A percentile compares a stretch with the other conserved stretches of the same genome.
Evolutionary conservation across 495 filamentous ascomycete genomes (phyloP).

Genomic region (Thermothielavioides terrestris): DNA sequence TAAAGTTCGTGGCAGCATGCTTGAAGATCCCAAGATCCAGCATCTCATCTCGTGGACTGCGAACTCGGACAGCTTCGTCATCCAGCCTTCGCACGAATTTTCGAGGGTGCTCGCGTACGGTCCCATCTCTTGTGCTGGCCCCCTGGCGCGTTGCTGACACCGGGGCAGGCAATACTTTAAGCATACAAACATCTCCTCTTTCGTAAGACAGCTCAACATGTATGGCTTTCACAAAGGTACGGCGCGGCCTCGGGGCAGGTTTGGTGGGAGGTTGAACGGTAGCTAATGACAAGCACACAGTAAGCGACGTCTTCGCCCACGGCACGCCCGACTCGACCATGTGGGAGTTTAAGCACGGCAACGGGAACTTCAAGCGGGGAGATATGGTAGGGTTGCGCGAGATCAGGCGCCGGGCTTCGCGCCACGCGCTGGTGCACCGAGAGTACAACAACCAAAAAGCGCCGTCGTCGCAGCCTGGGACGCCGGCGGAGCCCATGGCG

Average conservation of each 20-base stretch:
- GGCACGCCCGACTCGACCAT: conserved; percentile 90
- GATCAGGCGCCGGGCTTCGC: conserved; percentile 93
- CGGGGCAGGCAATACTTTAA: conserved; percentile 81
- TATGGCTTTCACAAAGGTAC: conserved; percentile 99
- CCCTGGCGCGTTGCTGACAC: conserved; percentile 13
- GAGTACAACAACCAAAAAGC: conserved; percentile 86
- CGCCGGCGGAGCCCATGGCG: conserved; percentile 70
- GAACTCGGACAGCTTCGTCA: conserved; percentile 93
- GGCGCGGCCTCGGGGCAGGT: conserved; percentile 10
- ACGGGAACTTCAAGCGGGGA: conserved; percentile 92
- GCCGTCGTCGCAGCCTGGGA: conserved; percentile 65
- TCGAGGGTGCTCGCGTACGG: conserved; percentile 91
- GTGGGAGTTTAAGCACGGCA: conserved; percentile 99
- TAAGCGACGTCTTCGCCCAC: conserved; percentile 97
- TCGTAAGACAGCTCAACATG: conserved; percentile 97
- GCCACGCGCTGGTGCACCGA: conserved; percentile 89
- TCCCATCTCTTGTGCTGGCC: neutral
- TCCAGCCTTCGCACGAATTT: conserved; percentile 95
- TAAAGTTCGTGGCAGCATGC: conserved; percentile 62
- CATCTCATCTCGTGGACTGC: conserved; percentile 94
- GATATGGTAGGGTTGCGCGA: conserved; percentile 86
- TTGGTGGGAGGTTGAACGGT: neutral
- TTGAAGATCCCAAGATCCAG: conserved; percentile 86
- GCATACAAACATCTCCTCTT: conserved; percentile 97
- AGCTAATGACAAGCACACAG: conserved; percentile 38